Base-by-base conservation (phyloP, 2,329 filamentous ascomycete genomes). In the Aspergillus quadrilineatus region DNA sequence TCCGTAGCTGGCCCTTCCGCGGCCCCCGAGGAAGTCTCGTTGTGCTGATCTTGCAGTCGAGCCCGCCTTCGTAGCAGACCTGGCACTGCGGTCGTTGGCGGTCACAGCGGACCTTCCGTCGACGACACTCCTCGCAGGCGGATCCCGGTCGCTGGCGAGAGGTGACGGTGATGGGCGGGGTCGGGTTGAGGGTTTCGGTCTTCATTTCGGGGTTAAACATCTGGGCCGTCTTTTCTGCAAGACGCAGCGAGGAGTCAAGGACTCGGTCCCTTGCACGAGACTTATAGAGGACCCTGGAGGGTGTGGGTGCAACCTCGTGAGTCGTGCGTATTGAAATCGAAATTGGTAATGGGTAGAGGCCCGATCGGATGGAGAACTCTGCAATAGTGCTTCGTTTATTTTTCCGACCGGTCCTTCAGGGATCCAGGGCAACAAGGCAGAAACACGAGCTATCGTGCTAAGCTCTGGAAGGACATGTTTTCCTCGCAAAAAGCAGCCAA, bases 41-140 rank as follows among this genome's bases (percentile, higher is more conserved):
- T 1, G 66, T 65, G 15, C 64, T 68, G 2, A 69, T 64, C 28
- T 64, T 65, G 53, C 68, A 71, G 6, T 64, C 60, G 14, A 65
- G 61, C 0, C 68, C 68, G 2, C 66, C 61, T 46, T 69, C 68
- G 22, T 60, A 63, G 8, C 67, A 70, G 8, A 65, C 63, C 47
- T 67, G 60, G 39, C 67, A 70, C 45, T 66, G 62, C 12, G 67
- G 66, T 9, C 60, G 61, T 32, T 58, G 56, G 4, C 67, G 60
- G 55, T 70, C 66, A 46, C 67, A 70, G 39, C 67, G 63, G 10
- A 66, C 61, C 43, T 70, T 70, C 12, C 67, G 65, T 42, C 64
- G 61, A 15, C 67, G 67, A 47, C 67, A 70, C 53, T 70, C 66
- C 41, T 70, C 67, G 29, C 67, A 70, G 4, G 67, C 67, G 2